Conservation (phyloP, 768 basidiomycete species). For the Panaeolus papilionaceus region DNA sequence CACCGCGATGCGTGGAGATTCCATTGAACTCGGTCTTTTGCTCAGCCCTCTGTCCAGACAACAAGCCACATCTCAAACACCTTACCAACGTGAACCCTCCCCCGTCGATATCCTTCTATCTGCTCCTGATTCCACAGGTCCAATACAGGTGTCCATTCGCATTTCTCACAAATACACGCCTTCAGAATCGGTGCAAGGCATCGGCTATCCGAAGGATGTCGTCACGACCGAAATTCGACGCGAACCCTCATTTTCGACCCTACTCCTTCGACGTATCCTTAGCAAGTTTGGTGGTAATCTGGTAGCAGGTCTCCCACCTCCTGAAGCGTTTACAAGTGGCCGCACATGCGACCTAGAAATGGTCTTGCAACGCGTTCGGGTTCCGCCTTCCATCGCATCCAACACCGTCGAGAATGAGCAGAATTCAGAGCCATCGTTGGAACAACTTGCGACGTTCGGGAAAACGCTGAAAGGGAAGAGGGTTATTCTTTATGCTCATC, state of each 20-base stretch:
- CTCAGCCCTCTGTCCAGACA: constrained; percentile 38
- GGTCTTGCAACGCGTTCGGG: constrained; percentile 63
- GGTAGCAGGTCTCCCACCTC: constrained; percentile 51
- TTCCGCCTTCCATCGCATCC: constrained; percentile 38
- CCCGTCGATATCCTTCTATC: constrained; percentile 30
- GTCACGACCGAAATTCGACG: constrained; percentile 45
- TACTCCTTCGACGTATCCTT: constrained; percentile 66
- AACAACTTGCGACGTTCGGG: constrained; percentile 79
- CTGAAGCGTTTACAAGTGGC: constrained; percentile 46
- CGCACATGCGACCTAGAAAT: constrained; percentile 73
- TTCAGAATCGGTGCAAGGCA: constrained; percentile 30
- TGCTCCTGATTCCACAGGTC: constrained; percentile 37
- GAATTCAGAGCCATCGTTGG: constrained; percentile 78
- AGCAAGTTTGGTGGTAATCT: constrained; percentile 60
- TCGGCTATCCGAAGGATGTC: constrained; percentile 26
- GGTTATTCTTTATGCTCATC: constrained; percentile 83
- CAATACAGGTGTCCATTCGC: constrained; percentile 49
- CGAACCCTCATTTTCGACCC: constrained; percentile 48
- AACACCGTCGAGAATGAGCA: constrained; percentile 53
- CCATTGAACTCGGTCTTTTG: constrained; percentile 84
- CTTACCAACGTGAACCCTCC: constrained; percentile 8
- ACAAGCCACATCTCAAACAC: constrained; percentile 18
- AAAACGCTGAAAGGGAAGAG: constrained; percentile 84
- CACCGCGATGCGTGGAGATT: constrained; percentile 74
- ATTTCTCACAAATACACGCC: constrained; percentile 54